Percentiles rank a stretch among this genome's conserved stretches.
phyloP scores from a whole-genome alignment of 305 asterid species.

The Fraxinus dipetala region DNA sequence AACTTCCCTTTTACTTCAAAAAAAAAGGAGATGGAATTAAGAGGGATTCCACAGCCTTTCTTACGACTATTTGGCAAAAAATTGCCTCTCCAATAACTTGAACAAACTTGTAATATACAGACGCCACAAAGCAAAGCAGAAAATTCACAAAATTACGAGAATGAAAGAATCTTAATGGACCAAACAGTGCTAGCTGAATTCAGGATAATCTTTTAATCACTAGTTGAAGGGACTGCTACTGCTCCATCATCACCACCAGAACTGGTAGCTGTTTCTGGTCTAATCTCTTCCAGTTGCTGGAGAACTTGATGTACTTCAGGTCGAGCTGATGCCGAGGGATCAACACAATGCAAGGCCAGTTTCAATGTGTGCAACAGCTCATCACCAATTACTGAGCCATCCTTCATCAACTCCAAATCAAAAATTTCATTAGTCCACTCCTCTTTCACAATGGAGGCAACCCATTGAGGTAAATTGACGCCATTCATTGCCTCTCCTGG shows the following conservation, averaged over 20 bases:
- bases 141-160: slow-evolving; percentile 34
- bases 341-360: slow-evolving; percentile 86
- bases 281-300: slow-evolving; percentile 84
- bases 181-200: slow-evolving; percentile 5
- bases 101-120: slow-evolving; percentile 6
- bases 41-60: slow-evolving; percentile 37
- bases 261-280: slow-evolving; percentile 64
- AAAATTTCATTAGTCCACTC: slow-evolving; percentile 99
- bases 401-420: slow-evolving; percentile 88
- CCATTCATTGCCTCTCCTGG: slow-evolving; percentile 87
- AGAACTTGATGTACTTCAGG: slow-evolving; percentile 73
- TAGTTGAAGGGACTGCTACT: slow-evolving; percentile 44
- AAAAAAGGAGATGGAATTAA: slow-evolving; percentile 42
- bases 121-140: not conserved
- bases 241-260: slow-evolving; percentile 60
- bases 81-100: slow-evolving; percentile 6
- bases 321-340: slow-evolving; percentile 73
- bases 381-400: slow-evolving; percentile 80
- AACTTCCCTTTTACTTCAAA: slow-evolving; percentile 1
- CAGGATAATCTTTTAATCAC: slow-evolving; percentile 28
- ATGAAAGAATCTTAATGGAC: slow-evolving; percentile 62
- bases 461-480: slow-evolving; percentile 87
- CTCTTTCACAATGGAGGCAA: slow-evolving; percentile 89
- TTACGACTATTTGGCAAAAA: slow-evolving; percentile 19
- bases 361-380: slow-evolving; percentile 79